Base-by-base conservation (phyloP, 768 basidiomycete species). In the Termitomyces sp. region DNA sequence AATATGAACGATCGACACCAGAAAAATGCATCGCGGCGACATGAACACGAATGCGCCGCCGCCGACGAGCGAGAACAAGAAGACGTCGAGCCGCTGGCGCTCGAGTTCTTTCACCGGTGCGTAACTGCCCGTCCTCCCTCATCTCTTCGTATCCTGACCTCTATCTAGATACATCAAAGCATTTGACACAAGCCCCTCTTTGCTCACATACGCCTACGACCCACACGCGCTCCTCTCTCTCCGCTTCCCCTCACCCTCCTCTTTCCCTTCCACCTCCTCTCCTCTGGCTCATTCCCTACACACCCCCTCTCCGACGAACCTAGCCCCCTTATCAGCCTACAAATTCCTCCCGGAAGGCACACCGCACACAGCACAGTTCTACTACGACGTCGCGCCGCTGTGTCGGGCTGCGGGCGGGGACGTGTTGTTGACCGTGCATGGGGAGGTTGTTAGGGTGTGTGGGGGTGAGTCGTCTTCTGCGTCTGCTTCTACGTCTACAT, bases 151-250 rank as follows among this genome's bases (percentile, higher is more conserved):
- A 32, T 11, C 9, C 5, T 14, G 3, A 14, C 6, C 14, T 5
- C 6, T 14, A 0, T 14, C 5, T 11, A 64, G 63, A 49, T 72
- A 67, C 48, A 62, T 68, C 32, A 39, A 52, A 37, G 35, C 63
- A 0, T 72, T 73, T 52, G 71, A 72, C 52, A 41, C 59, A 34
- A 63, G 68, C 47, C 62, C 65, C 0, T 54, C 62, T 3, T 58
- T 54, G 21, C 66, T 73, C 25, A 47, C 43, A 32, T 53, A 37
- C 45, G 70, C 69, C 14, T 73, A 72, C 42, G 60, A 69, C 3
- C 60, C 64, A 17, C 53, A 68, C 27, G 68, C 72, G 1, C 42
- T 65, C 10, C 66, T 73, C 50, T 68, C 70, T 17, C 66, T 52
- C 25, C 59, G 54, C 14, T 58, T 50, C n/a, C 52, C 43, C 51